phyloP scores from a whole-genome alignment of 2,329 filamentous ascomycete genomes.

The Sclerotinia glacialis region DNA sequence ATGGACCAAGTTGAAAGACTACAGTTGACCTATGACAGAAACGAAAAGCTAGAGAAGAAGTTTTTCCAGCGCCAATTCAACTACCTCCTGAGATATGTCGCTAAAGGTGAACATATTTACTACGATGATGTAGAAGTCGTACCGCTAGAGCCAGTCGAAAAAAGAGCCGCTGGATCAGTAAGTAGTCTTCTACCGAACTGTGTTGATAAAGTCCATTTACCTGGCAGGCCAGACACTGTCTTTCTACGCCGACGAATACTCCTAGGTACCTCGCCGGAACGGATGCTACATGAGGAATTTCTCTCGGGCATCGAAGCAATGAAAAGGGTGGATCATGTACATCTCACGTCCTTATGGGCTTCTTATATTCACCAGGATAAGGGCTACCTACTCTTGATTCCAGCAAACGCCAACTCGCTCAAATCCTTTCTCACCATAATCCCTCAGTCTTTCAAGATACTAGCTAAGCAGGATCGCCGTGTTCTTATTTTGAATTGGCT shows the following conservation, averaged over 20 bases:
- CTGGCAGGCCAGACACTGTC: conserved; percentile 55
- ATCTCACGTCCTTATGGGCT: conserved; percentile 68
- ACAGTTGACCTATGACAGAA: conserved; percentile 55
- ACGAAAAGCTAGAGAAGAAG: conserved; percentile 62
- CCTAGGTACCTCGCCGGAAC: conserved; percentile 47
- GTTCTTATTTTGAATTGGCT: conserved; percentile 69
- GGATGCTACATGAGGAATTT: conserved; percentile 54
- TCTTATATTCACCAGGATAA: conserved; percentile 64
- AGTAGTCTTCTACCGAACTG: conserved; percentile 42
- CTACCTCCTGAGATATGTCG: conserved; percentile 64
- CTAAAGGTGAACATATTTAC: conserved; percentile 57
- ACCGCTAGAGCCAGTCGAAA: conserved; percentile 65
- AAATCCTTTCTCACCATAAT: conserved; percentile 64
- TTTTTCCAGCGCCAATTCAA: conserved; percentile 70
- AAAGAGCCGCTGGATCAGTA: conserved; percentile 46
- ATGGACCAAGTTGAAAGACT: conserved; percentile 64
- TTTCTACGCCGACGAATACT: conserved; percentile 59
- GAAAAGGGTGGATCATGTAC: conserved; percentile 60
- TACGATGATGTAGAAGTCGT: conserved; percentile 68
- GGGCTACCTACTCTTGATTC: conserved; percentile 65
- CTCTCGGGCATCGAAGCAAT: conserved; percentile 59
- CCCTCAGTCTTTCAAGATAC: conserved; percentile 59
- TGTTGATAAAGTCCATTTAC: conserved; percentile 61
- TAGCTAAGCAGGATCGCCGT: conserved; percentile 59
- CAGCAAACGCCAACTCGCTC: conserved; percentile 63